These are phyloP conservation scores for Ogataea pini DNA, from an alignment of 805 yeast genomes.

Conservation along the genomic window DNA sequence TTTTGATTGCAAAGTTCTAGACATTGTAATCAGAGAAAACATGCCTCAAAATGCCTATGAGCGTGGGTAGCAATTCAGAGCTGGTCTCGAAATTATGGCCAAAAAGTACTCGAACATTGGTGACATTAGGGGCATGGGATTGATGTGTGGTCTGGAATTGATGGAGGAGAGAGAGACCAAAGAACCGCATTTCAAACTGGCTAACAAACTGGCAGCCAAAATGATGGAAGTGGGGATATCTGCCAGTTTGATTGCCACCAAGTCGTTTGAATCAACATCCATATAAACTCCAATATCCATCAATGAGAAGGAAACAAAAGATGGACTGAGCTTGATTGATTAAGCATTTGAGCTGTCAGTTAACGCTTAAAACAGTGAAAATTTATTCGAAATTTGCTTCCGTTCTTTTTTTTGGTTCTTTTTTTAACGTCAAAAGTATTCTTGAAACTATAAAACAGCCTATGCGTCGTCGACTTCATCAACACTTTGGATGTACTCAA, in stretches of 20 bases:
- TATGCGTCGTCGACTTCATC: conserved; percentile 15
- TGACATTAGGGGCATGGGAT: conserved; percentile 52
- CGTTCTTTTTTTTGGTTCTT: too few species aligned
- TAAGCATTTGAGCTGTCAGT: conserved; percentile 14
- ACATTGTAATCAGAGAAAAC: conserved; percentile 31
- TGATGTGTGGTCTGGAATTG: conserved; percentile 53
- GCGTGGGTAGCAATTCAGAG: conserved; percentile 31
- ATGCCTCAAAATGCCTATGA: conserved; percentile 27
- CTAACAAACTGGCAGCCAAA: conserved; percentile 25
- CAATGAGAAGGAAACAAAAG: conserved; percentile 23
- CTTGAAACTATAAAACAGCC: not conserved
- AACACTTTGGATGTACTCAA: conserved; percentile 43
- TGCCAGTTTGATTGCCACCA: conserved; percentile 31
- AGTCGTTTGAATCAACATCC: conserved; percentile 14
- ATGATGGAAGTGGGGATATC: conserved; percentile 32
- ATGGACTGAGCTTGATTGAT: conserved; percentile 22
- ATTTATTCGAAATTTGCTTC: too few species aligned
- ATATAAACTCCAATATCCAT: conserved; percentile 31
- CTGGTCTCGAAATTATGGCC: conserved; percentile 25
- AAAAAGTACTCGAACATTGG: conserved; percentile 38
- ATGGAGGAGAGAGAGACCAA: conserved; percentile 46
- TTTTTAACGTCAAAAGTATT: not conserved
- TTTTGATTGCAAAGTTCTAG: conserved; percentile 34
- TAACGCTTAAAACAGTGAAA: not conserved
- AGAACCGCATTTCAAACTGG: conserved; percentile 40